Percentiles rank a stretch among this genome's conserved stretches.
Conservation (phyloP, 352 stramenopile species). For the Globisporangium parvum region DNA sequence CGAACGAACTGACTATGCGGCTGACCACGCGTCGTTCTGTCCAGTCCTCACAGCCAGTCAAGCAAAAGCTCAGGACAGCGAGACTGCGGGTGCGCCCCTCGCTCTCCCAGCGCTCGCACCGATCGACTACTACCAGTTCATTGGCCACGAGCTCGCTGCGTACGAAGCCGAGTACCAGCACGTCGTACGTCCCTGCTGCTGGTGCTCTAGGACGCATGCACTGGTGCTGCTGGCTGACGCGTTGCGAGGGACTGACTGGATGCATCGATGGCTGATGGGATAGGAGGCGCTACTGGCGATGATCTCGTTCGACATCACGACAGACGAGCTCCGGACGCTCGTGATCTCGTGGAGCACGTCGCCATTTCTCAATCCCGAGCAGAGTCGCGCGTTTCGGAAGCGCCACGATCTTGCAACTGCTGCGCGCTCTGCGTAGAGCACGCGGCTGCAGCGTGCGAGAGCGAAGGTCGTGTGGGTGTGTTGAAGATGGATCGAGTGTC, state of each 20-base stretch:
- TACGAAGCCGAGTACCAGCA: constrained; percentile 83
- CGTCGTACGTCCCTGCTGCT: constrained; percentile 33
- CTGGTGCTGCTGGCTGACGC: neutral
- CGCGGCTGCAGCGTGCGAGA: too few relatives aligned
- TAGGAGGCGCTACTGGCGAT: constrained; percentile 60
- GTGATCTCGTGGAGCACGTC: constrained; percentile 80
- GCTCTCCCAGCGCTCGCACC: constrained; percentile 19
- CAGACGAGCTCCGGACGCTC: constrained; percentile 65
- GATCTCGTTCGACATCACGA: constrained; percentile 66
- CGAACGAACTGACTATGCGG: neutral
- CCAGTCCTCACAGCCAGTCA: too few relatives aligned
- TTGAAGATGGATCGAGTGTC: neutral
- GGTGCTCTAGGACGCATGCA: neutral
- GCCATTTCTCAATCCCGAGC: constrained; percentile 56
- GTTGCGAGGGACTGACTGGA: neutral
- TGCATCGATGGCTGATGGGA: neutral
- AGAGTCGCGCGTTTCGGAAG: constrained; percentile 44
- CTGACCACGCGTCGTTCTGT: neutral
- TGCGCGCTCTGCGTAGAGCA: too few relatives aligned
- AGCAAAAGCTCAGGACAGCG: too few relatives aligned
- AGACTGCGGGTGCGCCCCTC: too few relatives aligned
- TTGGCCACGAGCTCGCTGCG: constrained; percentile 50
- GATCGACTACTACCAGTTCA: constrained; percentile 70
- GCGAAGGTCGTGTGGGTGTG: neutral
- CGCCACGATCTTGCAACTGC: constrained; percentile 12